phyloP scores from a whole-genome alignment of 1,139 yeast genomes.

The Debaryomyces psychrophilus region DNA sequence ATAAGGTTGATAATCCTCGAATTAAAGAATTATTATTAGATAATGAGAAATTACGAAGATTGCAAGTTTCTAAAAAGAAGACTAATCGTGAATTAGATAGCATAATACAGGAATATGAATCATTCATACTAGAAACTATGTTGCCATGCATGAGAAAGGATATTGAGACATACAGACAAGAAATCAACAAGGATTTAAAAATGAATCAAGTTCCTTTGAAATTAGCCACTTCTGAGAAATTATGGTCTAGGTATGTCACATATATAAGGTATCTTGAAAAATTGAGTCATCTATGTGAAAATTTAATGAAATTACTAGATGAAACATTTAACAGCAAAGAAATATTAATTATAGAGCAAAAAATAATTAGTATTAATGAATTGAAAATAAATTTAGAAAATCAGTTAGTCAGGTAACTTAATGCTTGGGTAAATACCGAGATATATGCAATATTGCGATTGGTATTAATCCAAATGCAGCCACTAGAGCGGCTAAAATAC shows the following conservation, averaged over 20 bases:
- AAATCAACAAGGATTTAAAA: constrained; percentile 15
- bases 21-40: constrained; percentile 28
- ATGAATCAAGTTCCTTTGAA: constrained; percentile 19
- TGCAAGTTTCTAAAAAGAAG: constrained; percentile 22
- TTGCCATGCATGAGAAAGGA: constrained; percentile 35
- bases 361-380: constrained; percentile 10
- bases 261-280: constrained; percentile 18
- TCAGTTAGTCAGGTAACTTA: not conserved
- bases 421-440: not conserved
- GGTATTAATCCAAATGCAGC: constrained; percentile 17
- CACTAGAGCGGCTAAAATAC: constrained; percentile 21
- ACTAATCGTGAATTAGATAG: constrained; percentile 29
- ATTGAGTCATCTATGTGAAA: constrained; percentile 16
- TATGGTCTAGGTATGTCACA: constrained; percentile 22
- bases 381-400: constrained; percentile 4
- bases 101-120: constrained; percentile 33
- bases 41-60: constrained; percentile 26
- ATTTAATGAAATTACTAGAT: constrained; percentile 15
- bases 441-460: constrained; percentile 11
- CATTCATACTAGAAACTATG: constrained; percentile 28
- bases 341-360: constrained; percentile 7
- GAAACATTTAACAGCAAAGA: constrained; percentile 11
- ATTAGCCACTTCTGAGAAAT: constrained; percentile 12
- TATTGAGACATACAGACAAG: constrained; percentile 15
- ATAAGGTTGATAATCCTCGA: constrained; percentile 17